phyloP scores from a whole-genome alignment of 2,329 filamentous ascomycete genomes.

The Hymenoscyphus albidus region DNA sequence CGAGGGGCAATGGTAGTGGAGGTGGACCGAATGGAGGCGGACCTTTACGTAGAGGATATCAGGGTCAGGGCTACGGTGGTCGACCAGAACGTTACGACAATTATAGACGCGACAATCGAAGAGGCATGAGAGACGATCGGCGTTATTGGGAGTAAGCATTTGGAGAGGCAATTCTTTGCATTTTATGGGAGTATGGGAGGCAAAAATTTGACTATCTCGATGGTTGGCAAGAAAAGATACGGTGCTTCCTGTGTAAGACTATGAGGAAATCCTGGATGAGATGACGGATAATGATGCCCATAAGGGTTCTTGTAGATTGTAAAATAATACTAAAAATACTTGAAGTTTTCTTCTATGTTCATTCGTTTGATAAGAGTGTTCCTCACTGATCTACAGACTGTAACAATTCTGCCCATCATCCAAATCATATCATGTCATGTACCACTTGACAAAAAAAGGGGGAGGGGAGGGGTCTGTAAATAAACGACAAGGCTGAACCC shows the following conservation, averaged over 20 bases:
- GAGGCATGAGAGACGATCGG: constrained; percentile 21
- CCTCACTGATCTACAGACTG: no score
- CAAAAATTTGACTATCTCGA: not conserved
- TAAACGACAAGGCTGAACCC: constrained; percentile 4
- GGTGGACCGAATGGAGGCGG: constrained; percentile 3
- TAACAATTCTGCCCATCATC: no score
- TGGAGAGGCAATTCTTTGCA: not conserved
- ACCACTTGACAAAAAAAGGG: not conserved
- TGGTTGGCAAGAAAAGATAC: not conserved
- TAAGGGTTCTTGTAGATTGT: not conserved
- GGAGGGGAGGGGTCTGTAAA: not conserved
- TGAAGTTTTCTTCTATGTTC: not conserved
- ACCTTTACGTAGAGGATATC: not conserved
- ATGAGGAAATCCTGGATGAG: not conserved
- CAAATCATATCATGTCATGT: no score
- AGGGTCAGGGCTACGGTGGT: constrained; percentile 6
- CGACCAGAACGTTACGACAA: constrained; percentile 13
- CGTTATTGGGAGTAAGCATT: constrained; percentile 15
- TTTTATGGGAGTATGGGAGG: constrained; percentile 6
- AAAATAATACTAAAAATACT: not conserved
- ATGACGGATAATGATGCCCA: constrained; percentile 2
- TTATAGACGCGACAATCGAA: constrained; percentile 16
- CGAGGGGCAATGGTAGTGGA: constrained; percentile 22
- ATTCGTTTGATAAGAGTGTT: no score
- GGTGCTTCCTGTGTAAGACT: constrained; percentile 1